Percentiles rank a stretch among this genome's conserved stretches.
phyloP scores from a whole-genome alignment of 805 yeast species.

The Schwanniomyces vanrijiae region DNA sequence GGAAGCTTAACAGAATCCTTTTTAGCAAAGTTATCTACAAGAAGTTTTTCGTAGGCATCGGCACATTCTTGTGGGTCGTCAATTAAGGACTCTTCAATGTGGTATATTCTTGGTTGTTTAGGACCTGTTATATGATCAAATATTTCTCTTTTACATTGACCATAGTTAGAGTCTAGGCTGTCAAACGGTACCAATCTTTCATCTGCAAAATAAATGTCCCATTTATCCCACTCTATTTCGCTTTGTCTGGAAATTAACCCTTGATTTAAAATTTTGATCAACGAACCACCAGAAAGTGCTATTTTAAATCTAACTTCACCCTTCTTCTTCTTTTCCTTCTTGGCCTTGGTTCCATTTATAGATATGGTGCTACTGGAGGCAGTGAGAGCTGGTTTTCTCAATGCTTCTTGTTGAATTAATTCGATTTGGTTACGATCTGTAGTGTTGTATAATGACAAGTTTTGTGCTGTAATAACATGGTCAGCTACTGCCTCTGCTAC shows the following conservation, averaged over 20 bases:
- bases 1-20: slow-evolving; percentile 96
- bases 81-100: slow-evolving; percentile 74
- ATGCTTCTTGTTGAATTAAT: slow-evolving; percentile 27
- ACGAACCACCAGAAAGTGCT: slow-evolving; percentile 91
- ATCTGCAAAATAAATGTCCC: slow-evolving; percentile 97
- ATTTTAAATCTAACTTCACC: slow-evolving; percentile 77
- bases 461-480: slow-evolving; percentile 87
- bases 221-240: slow-evolving; percentile 84
- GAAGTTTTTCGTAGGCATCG: slow-evolving; percentile 82
- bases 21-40: slow-evolving; percentile 89
- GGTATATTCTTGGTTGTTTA: slow-evolving; percentile 70
- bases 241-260: slow-evolving; percentile 72
- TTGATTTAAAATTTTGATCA: slow-evolving; percentile 80
- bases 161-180: slow-evolving; percentile 82
- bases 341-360: slow-evolving; percentile 12
- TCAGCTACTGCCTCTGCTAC: slow-evolving; percentile 98
- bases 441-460: slow-evolving; percentile 55
- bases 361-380: slow-evolving; percentile 9
- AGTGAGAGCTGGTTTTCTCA: slow-evolving; percentile 9
- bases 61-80: slow-evolving; percentile 90
- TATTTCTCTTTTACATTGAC: slow-evolving; percentile 79
- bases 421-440: slow-evolving; percentile 34
- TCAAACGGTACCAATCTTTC: slow-evolving; percentile 91
- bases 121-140: slow-evolving; percentile 65
- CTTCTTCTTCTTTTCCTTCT: slow-evolving; percentile 43